Evolutionary conservation across 2,329 filamentous ascomycete genomes (phyloP).

Genomic region (Arthrobotrys iridis): DNA sequence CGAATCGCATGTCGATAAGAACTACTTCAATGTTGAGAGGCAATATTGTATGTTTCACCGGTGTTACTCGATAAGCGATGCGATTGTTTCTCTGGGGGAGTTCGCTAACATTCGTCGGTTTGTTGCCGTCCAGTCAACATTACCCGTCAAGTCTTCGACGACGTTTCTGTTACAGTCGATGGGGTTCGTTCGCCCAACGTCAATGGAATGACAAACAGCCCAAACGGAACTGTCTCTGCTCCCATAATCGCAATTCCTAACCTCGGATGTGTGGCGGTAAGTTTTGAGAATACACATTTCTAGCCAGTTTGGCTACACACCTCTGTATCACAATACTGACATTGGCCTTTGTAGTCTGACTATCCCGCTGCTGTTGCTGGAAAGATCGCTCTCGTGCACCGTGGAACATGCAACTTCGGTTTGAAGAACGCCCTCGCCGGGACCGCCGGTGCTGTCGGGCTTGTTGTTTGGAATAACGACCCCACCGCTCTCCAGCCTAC

Average conservation of each 20-base stretch:
- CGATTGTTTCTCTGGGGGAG: neutral
- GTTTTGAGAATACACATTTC: constrained; percentile 5
- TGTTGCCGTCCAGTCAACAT: constrained; percentile 42
- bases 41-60: constrained; percentile 51
- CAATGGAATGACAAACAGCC: constrained; percentile 65
- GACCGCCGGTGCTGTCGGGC: constrained; percentile 67
- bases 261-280: constrained; percentile 66
- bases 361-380: constrained; percentile 67
- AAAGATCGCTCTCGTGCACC: constrained; percentile 70
- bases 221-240: constrained; percentile 63
- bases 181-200: neutral
- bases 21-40: constrained; percentile 47
- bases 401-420: constrained; percentile 70
- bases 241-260: constrained; percentile 65
- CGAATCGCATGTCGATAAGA: constrained; percentile 36
- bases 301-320: neutral
- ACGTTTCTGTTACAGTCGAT: constrained; percentile 20
- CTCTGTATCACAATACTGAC: neutral
- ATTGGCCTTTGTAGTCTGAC: constrained; percentile 61
- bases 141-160: constrained; percentile 24
- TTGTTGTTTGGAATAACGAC: constrained; percentile 54
- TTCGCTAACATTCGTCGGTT: constrained; percentile 7
- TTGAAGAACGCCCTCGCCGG: constrained; percentile 69
- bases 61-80: constrained; percentile 42
- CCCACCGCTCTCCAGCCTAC: constrained; percentile 19